Base-by-base conservation (phyloP, 441 rosid species). In the Viola pubescens region DNA sequence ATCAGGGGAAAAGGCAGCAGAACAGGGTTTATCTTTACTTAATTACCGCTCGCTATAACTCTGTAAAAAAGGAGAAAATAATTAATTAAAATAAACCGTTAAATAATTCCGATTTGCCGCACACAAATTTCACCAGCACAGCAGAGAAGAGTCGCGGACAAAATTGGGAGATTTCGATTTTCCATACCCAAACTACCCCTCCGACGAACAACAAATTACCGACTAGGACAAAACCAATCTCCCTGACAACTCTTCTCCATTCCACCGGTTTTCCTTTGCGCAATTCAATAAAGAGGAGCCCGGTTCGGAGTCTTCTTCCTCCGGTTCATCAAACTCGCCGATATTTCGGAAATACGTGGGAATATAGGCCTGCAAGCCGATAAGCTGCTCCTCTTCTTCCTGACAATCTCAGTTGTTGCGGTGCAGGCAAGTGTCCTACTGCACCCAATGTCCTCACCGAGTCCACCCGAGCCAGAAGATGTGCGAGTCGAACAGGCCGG, bases 341-440 rank as follows among this genome's bases (percentile, higher is more conserved):
- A 78, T 46, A 70, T 69, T 56, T 81, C 92, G 5, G 82, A 60
- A 3, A 59, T 68, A 13, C 76, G 65, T 4, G 82, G 71, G 26
- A 73, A 73, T 4, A 73, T 63, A 49, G 84, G 72, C 70, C 82
- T 73, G 66, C 87, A 81, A 4, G 73, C 63, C 34, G 81, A 48
- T 63, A 81, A 72, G 69, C 83, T 84, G 38, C 91, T 90, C 75
- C 96, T 76, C 50, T 88, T 91, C 81, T 84, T 91, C 75, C 89
- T 64, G 42, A 83, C 90, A 9, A 84, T 70, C 37, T 87, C 87
- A 0, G 85, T 82, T 0, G 89, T 81, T 1, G 95, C 95, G 1
- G 94, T 83, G 65, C 81, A 82, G 44, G 83, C 79, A 1, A 83
- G 70, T 0, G 84, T 70, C 62, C 68, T 26, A 26, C 34, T 75